Conservation (phyloP, 2,329 filamentous ascomycete species). For the Monosporascus sp. region DNA sequence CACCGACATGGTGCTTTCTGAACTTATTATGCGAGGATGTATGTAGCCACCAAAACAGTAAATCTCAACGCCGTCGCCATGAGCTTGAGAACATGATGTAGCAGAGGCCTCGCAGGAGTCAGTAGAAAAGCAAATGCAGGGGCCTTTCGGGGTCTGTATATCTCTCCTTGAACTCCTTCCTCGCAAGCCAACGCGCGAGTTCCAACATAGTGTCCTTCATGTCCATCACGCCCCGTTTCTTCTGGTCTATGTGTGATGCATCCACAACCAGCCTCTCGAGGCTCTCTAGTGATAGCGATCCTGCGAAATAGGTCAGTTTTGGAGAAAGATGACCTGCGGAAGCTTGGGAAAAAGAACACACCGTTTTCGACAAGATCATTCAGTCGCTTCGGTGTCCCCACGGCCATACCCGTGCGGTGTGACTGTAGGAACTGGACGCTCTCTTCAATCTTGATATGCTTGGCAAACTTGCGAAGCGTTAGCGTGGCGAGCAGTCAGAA, state of each 20-base stretch:
- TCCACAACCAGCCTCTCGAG: constrained; percentile 81
- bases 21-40: too few species aligned
- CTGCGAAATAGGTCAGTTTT: constrained; percentile 30
- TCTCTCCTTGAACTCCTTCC: constrained; percentile 64
- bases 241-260: constrained; percentile 87
- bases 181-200: constrained; percentile 67
- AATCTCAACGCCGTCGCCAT: neutral
- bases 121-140: constrained; percentile 63
- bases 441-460: constrained; percentile 94
- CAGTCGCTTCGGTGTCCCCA: constrained; percentile 82
- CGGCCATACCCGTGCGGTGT: constrained; percentile 73
- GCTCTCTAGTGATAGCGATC: constrained; percentile 63
- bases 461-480: constrained; percentile 62
- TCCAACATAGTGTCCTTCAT: constrained; percentile 91
- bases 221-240: constrained; percentile 89
- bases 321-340: neutral
- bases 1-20: too few species aligned
- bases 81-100: neutral
- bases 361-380: constrained; percentile 78
- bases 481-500: constrained; percentile 2
- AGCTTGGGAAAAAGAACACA: constrained; percentile 31
- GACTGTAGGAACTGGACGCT: constrained; percentile 70
- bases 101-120: constrained; percentile 9
- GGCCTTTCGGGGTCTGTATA: constrained; percentile 57
- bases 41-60: neutral